Evolutionary conservation across 352 stramenopile species (phyloP), one percentile per base, ranked within the genome.

Genomic region (Phytopythium mirpurense): DNA sequence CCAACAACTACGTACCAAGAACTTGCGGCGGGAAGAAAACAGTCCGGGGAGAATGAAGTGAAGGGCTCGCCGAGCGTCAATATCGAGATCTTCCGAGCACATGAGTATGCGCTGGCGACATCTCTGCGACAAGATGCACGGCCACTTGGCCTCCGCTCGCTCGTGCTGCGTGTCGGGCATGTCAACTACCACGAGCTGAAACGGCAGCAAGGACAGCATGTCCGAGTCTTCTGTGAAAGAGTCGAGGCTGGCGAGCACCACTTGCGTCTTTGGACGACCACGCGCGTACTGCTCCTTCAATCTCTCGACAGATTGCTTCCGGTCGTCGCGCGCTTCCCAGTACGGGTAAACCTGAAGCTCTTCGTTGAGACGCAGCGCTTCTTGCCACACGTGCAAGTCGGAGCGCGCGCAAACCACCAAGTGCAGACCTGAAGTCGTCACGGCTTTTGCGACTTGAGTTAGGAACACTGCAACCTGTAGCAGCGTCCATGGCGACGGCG

Each of bases 1-100:
- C 9, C 40, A 16, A 26, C 4, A n/a, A 19, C 46, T 27, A 45
- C 74, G 42, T 74, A 94, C 83, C 76, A 92, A 57, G 8, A 88
- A 56, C 32, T 88, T 89, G 21, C 79, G 74, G 11, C 82, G 78
- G 51, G 82, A 86, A 14, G 68, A 70, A 45, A 95, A 84, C 11
- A 90, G 46, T 9, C 65, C 74, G 49, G 84, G 82, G 19, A 82
- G 59, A 11, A 84, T 45, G 56, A 90, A 91, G n/a, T 91, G 78
- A 3, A 90, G 54, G 12, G 91, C 43, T 37, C 66, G 66, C 35
- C 79, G 74, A 24, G 51, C 61, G 27, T 88, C 77, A 15, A 83
- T 38, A 5, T 68, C 53, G 26, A 72, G 67, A 26, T 61, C 52
- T 19, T 62, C 32, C n/a, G 65, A 54, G 35, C 60, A 73, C 15